phyloP scores from a whole-genome alignment of 768 basidiomycete genomes.

The Agaricus bisporus region DNA sequence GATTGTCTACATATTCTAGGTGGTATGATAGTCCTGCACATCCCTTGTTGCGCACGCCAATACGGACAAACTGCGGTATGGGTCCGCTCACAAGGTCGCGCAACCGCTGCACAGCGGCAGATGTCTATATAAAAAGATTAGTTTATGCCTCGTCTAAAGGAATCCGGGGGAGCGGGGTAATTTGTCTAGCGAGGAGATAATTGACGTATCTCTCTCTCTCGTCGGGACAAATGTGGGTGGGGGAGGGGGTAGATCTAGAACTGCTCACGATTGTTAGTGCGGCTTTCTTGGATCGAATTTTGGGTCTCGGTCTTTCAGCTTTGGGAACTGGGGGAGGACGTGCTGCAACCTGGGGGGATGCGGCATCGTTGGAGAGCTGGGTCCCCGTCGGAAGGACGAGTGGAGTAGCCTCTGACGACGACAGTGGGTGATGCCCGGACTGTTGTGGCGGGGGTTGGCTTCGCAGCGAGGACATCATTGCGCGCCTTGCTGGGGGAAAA shows the following conservation, averaged over 20 bases:
- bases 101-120: slow-evolving; percentile 68
- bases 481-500: slow-evolving; percentile 39
- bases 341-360: slow-evolving; percentile 67
- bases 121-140: slow-evolving; percentile 47
- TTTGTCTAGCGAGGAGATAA: too few relatives aligned
- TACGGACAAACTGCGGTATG: slow-evolving; percentile 86
- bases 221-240: not conserved
- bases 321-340: slow-evolving; percentile 68
- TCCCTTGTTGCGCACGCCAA: slow-evolving; percentile 95
- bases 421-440: slow-evolving; percentile 6
- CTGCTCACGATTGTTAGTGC: slow-evolving; percentile 63
- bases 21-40: slow-evolving; percentile 88
- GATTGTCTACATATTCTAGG: slow-evolving; percentile 89
- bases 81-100: slow-evolving; percentile 71
- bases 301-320: slow-evolving; percentile 56
- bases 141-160: too few relatives aligned
- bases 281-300: slow-evolving; percentile 66
- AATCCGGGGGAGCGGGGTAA: too few relatives aligned
- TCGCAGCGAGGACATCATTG: slow-evolving; percentile 64
- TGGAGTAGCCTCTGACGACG: slow-evolving; percentile 6
- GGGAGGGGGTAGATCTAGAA: slow-evolving; percentile 8
- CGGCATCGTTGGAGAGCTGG: slow-evolving; percentile 45
- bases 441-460: slow-evolving; percentile 36
- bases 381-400: slow-evolving; percentile 10
- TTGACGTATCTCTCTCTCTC: not conserved